These are phyloP conservation scores for Pseudogymnoascus sp. DNA, from an alignment of 2,329 filamentous ascomycete genomes.

Conservation along the genomic window DNA sequence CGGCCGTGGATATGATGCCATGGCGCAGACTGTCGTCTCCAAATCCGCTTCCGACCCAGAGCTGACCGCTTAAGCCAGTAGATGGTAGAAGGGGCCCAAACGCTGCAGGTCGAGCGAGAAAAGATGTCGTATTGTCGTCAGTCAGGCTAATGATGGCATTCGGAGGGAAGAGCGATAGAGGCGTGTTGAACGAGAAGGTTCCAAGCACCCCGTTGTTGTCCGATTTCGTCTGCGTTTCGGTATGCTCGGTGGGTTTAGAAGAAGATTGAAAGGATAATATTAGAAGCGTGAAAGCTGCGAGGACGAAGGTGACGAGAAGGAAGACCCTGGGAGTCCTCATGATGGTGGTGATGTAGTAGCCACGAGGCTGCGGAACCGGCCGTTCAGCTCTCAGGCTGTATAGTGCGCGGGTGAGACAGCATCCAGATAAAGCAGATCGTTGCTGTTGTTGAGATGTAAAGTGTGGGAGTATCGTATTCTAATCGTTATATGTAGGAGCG, in stretches of 20 bases:
- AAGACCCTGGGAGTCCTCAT: constrained; percentile 30
- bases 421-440: constrained; percentile 11
- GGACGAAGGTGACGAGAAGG: constrained; percentile 26
- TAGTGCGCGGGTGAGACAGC: constrained; percentile 8
- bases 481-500: constrained; percentile 6
- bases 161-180: constrained; percentile 85
- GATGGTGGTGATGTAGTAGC: constrained; percentile 16
- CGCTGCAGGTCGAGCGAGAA: constrained; percentile 83
- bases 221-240: constrained; percentile 14
- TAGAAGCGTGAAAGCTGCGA: constrained; percentile 26
- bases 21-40: constrained; percentile 56
- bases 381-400: constrained; percentile 24
- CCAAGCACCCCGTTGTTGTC: constrained; percentile 41
- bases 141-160: constrained; percentile 94
- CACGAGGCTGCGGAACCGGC: constrained; percentile 18
- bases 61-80: constrained; percentile 73
- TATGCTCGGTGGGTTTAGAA: constrained; percentile 14
- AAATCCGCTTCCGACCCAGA: constrained; percentile 93
- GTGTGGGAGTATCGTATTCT: neutral
- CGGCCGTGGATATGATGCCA: constrained; percentile 31
- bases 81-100: constrained; percentile 76
- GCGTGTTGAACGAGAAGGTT: constrained; percentile 64
- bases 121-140: constrained; percentile 97
- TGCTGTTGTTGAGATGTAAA: neutral
- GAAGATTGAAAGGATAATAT: constrained; percentile 26